These are phyloP conservation scores for Linanthus parryae DNA, from an alignment of 148 eudicot species.

Conservation along the genomic window DNA sequence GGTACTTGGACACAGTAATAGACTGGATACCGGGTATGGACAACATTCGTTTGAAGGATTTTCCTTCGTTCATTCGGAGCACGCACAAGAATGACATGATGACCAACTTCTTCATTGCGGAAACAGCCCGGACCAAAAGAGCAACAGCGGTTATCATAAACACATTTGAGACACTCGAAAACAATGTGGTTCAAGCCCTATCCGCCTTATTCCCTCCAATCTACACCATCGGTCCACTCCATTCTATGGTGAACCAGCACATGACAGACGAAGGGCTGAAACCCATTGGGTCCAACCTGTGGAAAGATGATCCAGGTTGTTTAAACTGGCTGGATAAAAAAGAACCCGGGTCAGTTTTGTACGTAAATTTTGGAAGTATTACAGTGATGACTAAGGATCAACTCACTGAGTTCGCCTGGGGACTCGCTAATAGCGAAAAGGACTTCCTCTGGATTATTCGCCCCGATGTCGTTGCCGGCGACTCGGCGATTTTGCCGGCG, in stretches of 20 bases:
- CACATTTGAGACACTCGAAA: not conserved
- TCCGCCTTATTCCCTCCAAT: not conserved
- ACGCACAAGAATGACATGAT: too few relatives aligned
- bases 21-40: too few relatives aligned
- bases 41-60: too few relatives aligned
- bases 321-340: constrained; percentile 21
- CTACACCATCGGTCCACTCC: constrained; percentile 31
- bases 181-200: not conserved
- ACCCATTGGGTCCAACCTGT: constrained; percentile 1
- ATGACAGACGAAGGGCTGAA: not conserved
- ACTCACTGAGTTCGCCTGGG: constrained; percentile 29
- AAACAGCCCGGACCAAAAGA: constrained; percentile 2
- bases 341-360: constrained; percentile 16
- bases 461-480: constrained; percentile 11
- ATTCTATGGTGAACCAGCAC: too few relatives aligned
- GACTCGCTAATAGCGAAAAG: constrained; percentile 19
- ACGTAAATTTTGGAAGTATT: constrained; percentile 25
- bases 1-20: too few relatives aligned
- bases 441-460: constrained; percentile 24
- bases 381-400: constrained; percentile 15
- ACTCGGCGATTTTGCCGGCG: constrained; percentile 6
- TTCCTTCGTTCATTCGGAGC: too few relatives aligned
- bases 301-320: constrained; percentile 17
- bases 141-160: not conserved
- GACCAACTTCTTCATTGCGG: too few relatives aligned